These are phyloP conservation scores for Smittium culicis DNA, from an alignment of 371 early-diverging fungal species.

Conservation along the genomic window DNA sequence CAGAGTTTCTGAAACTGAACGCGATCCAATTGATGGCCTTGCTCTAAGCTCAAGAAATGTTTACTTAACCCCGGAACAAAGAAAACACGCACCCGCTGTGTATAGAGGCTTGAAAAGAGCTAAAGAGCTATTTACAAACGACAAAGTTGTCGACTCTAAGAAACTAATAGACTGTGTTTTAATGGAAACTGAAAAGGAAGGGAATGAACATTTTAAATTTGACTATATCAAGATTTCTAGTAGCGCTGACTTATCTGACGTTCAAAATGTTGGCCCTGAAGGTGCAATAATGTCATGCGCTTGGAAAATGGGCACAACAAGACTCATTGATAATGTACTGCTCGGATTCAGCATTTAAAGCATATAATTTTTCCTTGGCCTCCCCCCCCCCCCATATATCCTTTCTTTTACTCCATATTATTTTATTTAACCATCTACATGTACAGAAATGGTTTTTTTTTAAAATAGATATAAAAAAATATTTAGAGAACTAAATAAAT, in stretches of 20 bases:
- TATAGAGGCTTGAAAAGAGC: slow-evolving; percentile 53
- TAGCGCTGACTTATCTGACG: slow-evolving; percentile 50
- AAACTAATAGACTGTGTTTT: slow-evolving; percentile 36
- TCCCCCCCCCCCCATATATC: too few species aligned
- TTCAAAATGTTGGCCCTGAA: slow-evolving; percentile 32
- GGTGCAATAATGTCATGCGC: slow-evolving; percentile 83
- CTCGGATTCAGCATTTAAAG: too few species aligned
- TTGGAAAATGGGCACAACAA: slow-evolving; percentile 70
- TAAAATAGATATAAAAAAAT: too few species aligned
- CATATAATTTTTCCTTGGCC: too few species aligned
- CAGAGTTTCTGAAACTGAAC: slow-evolving; percentile 56
- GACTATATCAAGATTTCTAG: slow-evolving; percentile 79
- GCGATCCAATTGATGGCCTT: slow-evolving; percentile 66
- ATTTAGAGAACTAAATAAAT: too few species aligned
- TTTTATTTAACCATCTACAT: too few species aligned
- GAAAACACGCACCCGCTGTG: slow-evolving; percentile 56
- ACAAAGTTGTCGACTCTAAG: slow-evolving; percentile 37
- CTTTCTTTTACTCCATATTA: too few species aligned
- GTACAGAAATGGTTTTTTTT: too few species aligned
- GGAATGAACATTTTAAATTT: slow-evolving; percentile 34
- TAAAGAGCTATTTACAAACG: not conserved
- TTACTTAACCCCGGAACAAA: slow-evolving; percentile 59
- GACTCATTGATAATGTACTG: slow-evolving; percentile 85
- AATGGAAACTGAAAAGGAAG: slow-evolving; percentile 25
- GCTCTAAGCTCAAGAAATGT: slow-evolving; percentile 84